Evolutionary conservation across 805 yeast genomes (phyloP).

Genomic region (Yarrowia sp.): DNA sequence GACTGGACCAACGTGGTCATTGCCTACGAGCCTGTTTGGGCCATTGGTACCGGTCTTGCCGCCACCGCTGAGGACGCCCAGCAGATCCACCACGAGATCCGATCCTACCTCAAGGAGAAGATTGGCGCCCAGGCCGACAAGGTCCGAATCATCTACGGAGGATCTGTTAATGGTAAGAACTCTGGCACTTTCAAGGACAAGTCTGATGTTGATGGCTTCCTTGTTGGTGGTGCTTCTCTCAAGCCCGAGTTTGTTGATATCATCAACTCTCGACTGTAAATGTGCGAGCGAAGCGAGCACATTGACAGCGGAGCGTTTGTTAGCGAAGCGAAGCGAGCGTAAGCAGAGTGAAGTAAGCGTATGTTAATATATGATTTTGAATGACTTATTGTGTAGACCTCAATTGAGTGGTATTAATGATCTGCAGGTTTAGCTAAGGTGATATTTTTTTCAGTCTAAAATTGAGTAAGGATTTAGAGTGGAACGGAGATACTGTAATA

Average conservation of each 20-base stretch:
- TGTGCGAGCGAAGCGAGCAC: no score
- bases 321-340: no score
- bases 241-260: slow-evolving; percentile 97
- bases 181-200: slow-evolving; percentile 87
- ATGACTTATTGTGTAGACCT: no score
- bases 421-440: no score
- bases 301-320: no score
- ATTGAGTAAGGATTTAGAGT: no score
- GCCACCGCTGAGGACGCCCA: slow-evolving; percentile 99
- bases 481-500: no score
- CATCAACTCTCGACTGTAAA: slow-evolving; percentile 81
- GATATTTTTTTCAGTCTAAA: no score
- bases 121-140: slow-evolving; percentile 78
- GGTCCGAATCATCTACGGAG: slow-evolving; percentile 95
- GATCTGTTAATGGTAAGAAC: slow-evolving; percentile 95
- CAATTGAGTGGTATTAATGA: no score
- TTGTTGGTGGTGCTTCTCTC: slow-evolving; percentile 98
- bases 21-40: slow-evolving; percentile 99
- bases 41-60: slow-evolving; percentile 98
- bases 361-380: not conserved
- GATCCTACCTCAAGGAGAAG: slow-evolving; percentile 73
- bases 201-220: slow-evolving; percentile 95
- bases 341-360: not conserved
- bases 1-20: slow-evolving; percentile 93
- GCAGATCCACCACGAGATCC: slow-evolving; percentile 84